Evolutionary conservation across 2,329 filamentous ascomycete genomes (phyloP), one percentile per base, ranked within the genome.

Genomic region (Apiospora marii): DNA sequence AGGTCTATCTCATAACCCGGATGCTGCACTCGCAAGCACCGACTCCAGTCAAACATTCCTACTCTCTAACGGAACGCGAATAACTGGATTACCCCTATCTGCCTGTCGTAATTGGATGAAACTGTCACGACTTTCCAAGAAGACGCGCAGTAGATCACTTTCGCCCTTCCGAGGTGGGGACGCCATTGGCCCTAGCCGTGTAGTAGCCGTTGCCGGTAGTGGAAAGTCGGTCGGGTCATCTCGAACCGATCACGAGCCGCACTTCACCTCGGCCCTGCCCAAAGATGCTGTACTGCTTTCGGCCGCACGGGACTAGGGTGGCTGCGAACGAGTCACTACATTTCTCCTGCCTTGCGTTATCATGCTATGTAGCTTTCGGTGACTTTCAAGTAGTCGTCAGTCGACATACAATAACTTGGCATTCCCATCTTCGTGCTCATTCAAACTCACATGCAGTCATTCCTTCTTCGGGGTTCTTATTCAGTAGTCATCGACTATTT

Each of bases 211-310:
- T 22, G 27, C 14, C 58, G 41, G 19, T 41, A 37, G 30, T 37
- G 8, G 8, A 37, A 34, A 58, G 51, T 34, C 19, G 53, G 34
- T 64, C 58, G 58, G 58, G 58, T 64, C 58, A 64, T 41, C 34
- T 64, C 58, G 3, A 64, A 30, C 58, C 58, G 58, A 64, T 41
- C 30, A 64, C 34, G 58, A 64, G 58, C 58, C 58, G 58, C 34
- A 41, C 34, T 19, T 41, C 58, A 64, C 58, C 58, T 64, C 58
- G 58, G 58, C 34, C 30, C 22, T 64, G 58, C 58, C 30, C 22
- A 41, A 30, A 64, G 34, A 41, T 41, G n/a, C 22, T 1, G 22
- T 30, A 30, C 27, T 30, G 27, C 6, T 22, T 41, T 64, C 58
- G 58, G 58, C 34, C 34, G n/a, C 34, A 41, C n/a, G 58, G 58